A percentile compares a stretch with the other conserved stretches of the same genome.
Evolutionary conservation across 371 early-diverging fungal genomes (phyloP).

Genomic region (Entomophthora muscae): DNA sequence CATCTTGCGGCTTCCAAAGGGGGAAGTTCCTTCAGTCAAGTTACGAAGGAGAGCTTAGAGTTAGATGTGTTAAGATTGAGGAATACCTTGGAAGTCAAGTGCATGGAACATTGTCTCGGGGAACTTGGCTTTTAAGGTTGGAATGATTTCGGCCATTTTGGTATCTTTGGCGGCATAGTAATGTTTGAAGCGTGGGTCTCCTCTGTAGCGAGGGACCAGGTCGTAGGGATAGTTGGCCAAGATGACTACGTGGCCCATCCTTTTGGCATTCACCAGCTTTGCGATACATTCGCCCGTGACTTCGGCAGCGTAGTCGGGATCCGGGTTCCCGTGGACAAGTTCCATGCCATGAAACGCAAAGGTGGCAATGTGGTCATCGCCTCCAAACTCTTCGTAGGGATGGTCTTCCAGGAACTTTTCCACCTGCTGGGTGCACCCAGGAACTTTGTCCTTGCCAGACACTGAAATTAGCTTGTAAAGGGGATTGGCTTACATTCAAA

Average conservation of each 20-base stretch:
- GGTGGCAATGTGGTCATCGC: background rate
- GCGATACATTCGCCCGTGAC: background rate
- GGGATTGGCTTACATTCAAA: background rate
- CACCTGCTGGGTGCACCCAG: background rate
- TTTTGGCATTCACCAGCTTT: background rate
- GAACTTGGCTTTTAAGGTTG: background rate
- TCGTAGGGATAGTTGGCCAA: background rate
- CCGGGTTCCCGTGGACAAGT: background rate
- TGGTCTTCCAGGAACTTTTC: background rate
- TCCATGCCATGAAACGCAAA: background rate
- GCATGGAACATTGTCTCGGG: background rate
- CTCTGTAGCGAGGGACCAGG: background rate
- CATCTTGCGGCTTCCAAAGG: background rate
- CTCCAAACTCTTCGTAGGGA: background rate
- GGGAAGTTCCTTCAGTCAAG: background rate
- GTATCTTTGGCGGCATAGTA: background rate
- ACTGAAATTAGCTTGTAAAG: background rate
- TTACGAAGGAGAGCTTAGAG: background rate
- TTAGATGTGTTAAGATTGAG: background rate
- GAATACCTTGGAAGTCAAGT: background rate
- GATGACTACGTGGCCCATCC: background rate
- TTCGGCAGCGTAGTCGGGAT: background rate
- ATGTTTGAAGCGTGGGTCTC: too few relatives aligned
- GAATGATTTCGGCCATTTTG: background rate
- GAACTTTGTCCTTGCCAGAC: background rate